These are phyloP conservation scores for Aquilaria yunnanensis DNA, from an alignment of 345 rosid species.

Conservation along the genomic window DNA sequence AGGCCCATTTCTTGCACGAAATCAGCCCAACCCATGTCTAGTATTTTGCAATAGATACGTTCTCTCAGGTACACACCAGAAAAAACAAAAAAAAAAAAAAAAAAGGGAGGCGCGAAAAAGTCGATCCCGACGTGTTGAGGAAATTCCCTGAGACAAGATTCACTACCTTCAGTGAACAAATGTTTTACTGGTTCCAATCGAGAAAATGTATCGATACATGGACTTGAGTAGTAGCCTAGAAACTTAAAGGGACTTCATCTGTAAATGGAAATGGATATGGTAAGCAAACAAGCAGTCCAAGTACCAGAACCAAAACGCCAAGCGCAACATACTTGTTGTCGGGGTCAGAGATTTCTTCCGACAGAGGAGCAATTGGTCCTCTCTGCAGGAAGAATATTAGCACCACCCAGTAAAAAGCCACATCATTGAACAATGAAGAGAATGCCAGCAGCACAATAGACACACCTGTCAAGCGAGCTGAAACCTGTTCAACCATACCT, in stretches of 20 bases:
- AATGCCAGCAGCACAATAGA: constrained; percentile 71
- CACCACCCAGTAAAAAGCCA: constrained; percentile 90
- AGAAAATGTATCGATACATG: too few species aligned
- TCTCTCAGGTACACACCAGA: neutral
- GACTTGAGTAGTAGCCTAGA: constrained; percentile 18
- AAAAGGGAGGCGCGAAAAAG: too few species aligned
- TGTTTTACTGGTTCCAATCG: too few species aligned
- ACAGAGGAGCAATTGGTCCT: constrained; percentile 77
- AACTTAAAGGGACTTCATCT: constrained; percentile 32
- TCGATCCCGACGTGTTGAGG: too few species aligned
- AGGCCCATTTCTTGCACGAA: too few species aligned
- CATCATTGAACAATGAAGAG: constrained; percentile 72
- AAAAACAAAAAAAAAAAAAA: too few species aligned
- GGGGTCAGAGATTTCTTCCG: constrained; percentile 72
- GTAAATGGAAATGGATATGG: constrained; percentile 84
- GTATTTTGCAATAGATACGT: too few species aligned
- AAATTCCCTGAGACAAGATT: too few species aligned
- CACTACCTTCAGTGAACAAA: too few species aligned
- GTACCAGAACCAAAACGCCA: constrained; percentile 61
- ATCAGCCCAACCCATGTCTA: too few species aligned
- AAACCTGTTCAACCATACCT: constrained; percentile 41
- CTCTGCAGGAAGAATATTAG: constrained; percentile 82
- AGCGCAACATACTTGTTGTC: constrained; percentile 50
- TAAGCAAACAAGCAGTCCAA: constrained; percentile 74
- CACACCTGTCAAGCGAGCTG: constrained; percentile 54